Evolutionary conservation across 2,329 filamentous ascomycete species (phyloP), one percentile per base, ranked within the genome.

Genomic region (Botrytis byssoidea): DNA sequence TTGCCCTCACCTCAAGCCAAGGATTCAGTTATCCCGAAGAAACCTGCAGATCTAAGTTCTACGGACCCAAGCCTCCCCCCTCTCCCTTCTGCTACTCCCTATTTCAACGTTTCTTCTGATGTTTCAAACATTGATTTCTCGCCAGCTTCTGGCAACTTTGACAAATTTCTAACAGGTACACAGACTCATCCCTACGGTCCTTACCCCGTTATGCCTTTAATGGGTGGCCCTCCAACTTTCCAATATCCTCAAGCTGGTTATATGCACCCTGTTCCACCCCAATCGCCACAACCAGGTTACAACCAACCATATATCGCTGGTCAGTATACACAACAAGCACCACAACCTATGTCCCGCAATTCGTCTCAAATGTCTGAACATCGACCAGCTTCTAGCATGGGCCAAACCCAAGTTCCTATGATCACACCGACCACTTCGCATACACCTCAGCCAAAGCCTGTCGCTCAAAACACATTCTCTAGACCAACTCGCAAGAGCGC

Each of bases 271-370:
- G 40, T 32, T 25, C 81, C 78, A 75, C 82, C 75, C 44, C 85
- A 86, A 77, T 85, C 85, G 16, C 86, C 87, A 37, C 83, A 83
- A 70, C 80, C 82, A 70, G 75, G 79, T n/a, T 89, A 84, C 76
- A 85, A 85, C 74, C 85, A 86, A 70, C 83, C 83, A 65, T 80
- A 80, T 69, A 79, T 80, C 35, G 80, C 80, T 16, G 77, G 79
- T n/a, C 81, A 82, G 72, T 83, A 83, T 74, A 76, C 74, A 66
- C 84, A 83, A 76, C 86, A 85, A 78, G 88, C 85, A 75, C 88
- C 85, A 75, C 88, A 92, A 81, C 84, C 85, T 59, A 95, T 97
- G 92, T 96, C 95, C 3, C 91, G 95, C 78, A 94, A 90, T 75
- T 89, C 92, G 3, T 97, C 94, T 3, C 93, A 96, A 82, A 88